Evolutionary conservation across 768 basidiomycete species (phyloP), one percentile per base, ranked within the genome.

Genomic region (Amanita exitialis): DNA sequence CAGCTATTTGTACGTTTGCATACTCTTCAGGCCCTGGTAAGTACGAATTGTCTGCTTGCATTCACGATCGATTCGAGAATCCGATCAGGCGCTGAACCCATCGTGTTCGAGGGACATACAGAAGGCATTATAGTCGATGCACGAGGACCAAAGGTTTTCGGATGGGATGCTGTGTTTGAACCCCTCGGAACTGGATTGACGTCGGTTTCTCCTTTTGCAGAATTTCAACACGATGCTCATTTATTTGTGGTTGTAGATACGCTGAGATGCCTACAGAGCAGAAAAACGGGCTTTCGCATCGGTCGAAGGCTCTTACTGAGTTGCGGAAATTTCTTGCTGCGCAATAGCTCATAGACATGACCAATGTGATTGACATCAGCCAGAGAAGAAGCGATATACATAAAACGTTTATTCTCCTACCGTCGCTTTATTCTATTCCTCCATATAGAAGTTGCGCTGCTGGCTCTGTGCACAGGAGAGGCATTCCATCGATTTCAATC

Each of bases 1-100:
- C 85, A 59, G 94, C 95, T 0, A 72, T 97, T 6, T 98, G 95
- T 67, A 98, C 96, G 1, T 98, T 98, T 58, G 95, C 94, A 5
- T 98, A 96, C 63, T 87, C 86, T 35, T 72, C 83, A 0, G 91
- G 92, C 0, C 91, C 93, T 21, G 82, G 79, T 62, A 59, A 23
- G 53, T 21, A 30, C 47, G 23, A 39, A n/a, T 23, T 25, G 6
- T 28, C 25, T 56, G 16, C 13, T n/a, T 42, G 55, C 8, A 16
- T 23, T 34, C 23, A 39, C 3, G 18, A 21, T 27, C 16, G 16
- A 32, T 16, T 10, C 15, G 15, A 25, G 9, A 34, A 37, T 13
- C 12, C 28, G 18, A 30, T 30, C 30, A 30, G 30, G 30, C 3
- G 4, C 30, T 12, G 30, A 30, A 3, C 30, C 30, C 10, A 1